Evolutionary conservation across 352 stramenopile genomes (phyloP).

Genomic region (Pseudoperonospora humuli): DNA sequence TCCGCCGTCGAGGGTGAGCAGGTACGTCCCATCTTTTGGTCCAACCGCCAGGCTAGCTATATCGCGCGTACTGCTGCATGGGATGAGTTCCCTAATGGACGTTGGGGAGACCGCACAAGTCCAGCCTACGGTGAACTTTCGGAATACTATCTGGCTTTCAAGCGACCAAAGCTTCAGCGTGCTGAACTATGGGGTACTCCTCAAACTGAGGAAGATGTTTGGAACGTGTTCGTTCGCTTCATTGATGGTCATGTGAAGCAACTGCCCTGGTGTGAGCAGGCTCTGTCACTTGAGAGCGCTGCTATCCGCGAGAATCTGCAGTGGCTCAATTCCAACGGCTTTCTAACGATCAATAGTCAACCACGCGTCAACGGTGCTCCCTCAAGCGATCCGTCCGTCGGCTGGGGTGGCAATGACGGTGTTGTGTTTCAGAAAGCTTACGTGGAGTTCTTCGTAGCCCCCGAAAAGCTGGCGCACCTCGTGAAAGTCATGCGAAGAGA

Average conservation of each 20-base stretch:
- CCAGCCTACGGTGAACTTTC: constrained; percentile 94
- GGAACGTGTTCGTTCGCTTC: constrained; percentile 90
- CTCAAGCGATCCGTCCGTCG: constrained; percentile 87
- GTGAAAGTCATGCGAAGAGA: constrained; percentile 46
- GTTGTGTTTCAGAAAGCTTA: constrained; percentile 99
- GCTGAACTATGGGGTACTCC: constrained; percentile 80
- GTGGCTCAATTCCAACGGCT: constrained; percentile 84
- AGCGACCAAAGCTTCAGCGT: constrained; percentile 69
- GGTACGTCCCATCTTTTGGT: constrained; percentile 97
- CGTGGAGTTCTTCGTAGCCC: constrained; percentile 96
- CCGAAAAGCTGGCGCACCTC: constrained; percentile 60
- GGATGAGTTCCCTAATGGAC: constrained; percentile 95
- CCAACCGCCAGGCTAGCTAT: constrained; percentile 96
- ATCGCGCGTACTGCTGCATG: constrained; percentile 93
- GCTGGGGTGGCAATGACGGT: constrained; percentile 92
- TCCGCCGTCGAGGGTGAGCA: constrained; percentile 73
- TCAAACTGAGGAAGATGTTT: constrained; percentile 84
- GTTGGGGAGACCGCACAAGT: constrained; percentile 92
- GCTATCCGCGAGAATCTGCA: constrained; percentile 80
- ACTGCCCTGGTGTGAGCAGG: constrained; percentile 95
- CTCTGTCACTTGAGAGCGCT: constrained; percentile 89
- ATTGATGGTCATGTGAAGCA: constrained; percentile 76
- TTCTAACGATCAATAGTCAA: constrained; percentile 96
- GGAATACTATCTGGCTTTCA: constrained; percentile 90
- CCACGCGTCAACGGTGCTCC: constrained; percentile 85